These are phyloP conservation scores for Dactylis glomerata DNA, from an alignment of 176 grass and related monocot genomes.

Conservation along the genomic window DNA sequence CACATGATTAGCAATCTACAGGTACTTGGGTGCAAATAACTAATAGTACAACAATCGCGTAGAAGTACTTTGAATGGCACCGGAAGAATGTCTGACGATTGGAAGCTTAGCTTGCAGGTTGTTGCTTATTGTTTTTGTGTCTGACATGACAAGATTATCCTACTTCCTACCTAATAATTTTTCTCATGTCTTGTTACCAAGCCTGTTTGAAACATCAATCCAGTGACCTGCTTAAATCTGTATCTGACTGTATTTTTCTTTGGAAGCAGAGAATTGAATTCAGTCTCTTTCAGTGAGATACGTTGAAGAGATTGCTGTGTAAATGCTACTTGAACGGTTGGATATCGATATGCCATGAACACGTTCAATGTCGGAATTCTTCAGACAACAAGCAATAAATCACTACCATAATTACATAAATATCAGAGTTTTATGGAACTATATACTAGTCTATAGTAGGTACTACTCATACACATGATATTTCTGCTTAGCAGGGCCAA, in stretches of 20 bases:
- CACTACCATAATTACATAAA: neutral
- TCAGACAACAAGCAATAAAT: neutral
- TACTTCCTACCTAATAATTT: neutral
- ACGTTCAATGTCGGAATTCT: slow-evolving; percentile 6
- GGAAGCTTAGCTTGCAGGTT: slow-evolving; percentile 18
- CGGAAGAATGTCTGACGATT: neutral
- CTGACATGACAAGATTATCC: neutral
- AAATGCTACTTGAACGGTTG: neutral
- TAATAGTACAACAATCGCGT: too few species aligned
- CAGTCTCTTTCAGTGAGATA: slow-evolving; percentile 26
- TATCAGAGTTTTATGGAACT: neutral
- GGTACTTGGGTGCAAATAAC: too few species aligned
- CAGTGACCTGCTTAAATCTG: neutral
- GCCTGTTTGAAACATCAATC: neutral
- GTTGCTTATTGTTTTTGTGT: neutral
- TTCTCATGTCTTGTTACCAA: neutral
- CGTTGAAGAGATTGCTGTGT: neutral
- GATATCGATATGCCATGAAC: neutral
- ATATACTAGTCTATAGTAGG: neutral
- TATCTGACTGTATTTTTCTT: neutral
- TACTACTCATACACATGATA: neutral
- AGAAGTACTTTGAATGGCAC: neutral
- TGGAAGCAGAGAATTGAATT: slow-evolving; percentile 14
- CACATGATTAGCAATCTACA: too few species aligned
- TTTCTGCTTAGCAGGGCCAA: neutral